Evolutionary conservation across 2,329 filamentous ascomycete genomes (phyloP), one percentile per base, ranked within the genome.

Genomic region (Xylariaceae sp.): DNA sequence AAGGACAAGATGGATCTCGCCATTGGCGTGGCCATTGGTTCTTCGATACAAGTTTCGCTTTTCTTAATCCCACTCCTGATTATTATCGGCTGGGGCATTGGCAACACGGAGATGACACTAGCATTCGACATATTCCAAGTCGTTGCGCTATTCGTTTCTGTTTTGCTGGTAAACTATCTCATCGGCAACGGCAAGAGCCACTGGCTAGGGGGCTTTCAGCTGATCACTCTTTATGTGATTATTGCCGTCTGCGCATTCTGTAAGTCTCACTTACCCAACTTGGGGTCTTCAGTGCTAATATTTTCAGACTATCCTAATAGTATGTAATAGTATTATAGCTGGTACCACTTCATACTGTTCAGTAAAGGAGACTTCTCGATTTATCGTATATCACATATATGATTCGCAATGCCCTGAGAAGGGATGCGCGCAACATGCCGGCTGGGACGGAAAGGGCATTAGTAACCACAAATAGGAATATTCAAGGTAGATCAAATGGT

Each of bases 61-160:
- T 89, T 91, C 63, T 75, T 91, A 40, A 88, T 88, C 7, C 87
- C 87, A 0, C 69, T 91, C 10, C 77, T 90, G 22, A 84, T 90
- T 46, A 77, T 91, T 29, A 79, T 91, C 29, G 86, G 86, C 44
- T 92, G 87, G 87, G 82, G 81, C 51, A 82, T 90, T 76, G 77
- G 70, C 29, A 65, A 78, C 50, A 81, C 84, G 50, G 74, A 81
- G 1, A 92, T 92, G 88, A 88, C 83, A 17, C 76, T 95, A 5
- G 85, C 85, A 63, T 93, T 95, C 63, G 88, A 94, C 61, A 83
- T 83, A 1, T 96, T 96, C 72, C 88, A 95, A 68, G 83, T 95
- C 12, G 85, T 90, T 19, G 84, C 86, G 33, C 71, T 95, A 33
- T 94, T 95, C 56, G 87, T 93, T 11, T 83, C 88, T 2, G 87